Evolutionary conservation across 2,329 filamentous ascomycete species (phyloP), one percentile per base, ranked within the genome.

Genomic region (Bipolaris sorokiniana): DNA sequence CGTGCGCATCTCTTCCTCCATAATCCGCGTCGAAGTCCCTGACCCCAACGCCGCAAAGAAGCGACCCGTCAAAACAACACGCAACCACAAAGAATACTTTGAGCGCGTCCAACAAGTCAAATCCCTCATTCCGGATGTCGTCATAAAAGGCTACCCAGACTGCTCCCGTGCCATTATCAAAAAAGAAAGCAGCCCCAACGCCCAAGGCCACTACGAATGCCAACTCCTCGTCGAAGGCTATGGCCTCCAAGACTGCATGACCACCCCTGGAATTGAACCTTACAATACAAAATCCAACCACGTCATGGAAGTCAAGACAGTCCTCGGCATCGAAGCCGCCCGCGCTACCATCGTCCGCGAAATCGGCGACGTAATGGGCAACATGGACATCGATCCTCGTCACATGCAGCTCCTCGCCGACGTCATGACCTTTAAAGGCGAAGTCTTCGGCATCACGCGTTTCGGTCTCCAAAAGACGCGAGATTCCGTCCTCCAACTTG

Each of bases 381-480:
- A 89, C 74, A 97, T 99, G 92, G 88, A 87, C 76, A 98, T 99
- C 70, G 95, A 99, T 78, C 94, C 93, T 42, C 90, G 95, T 54
- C 95, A 99, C 80, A 98, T 99, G 92, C 90, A 97, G 75, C 85
- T 99, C 16, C 86, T 99, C 1, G 94, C 95, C 10, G 95, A 99
- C 71, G 93, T 97, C 51, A 99, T 99, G 95, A 98, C 95, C 0
- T 98, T 94, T 84, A 98, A 97, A 81, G 95, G 95, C 48, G 94
- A 98, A 67, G 91, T 99, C 0, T 84, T 97, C 16, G 95, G 95
- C 49, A 99, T 99, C 74, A 99, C 95, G 2, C 89, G 95, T 31
- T 98, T 98, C 76, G 95, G 95, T 49, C 83, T 99, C 23, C 90
- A 92, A 55, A 99, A 98, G 83, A 98, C 97, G 90, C 85, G 95